Percentiles rank a stretch among this genome's conserved stretches.
Evolutionary conservation across 2,329 filamentous ascomycete species (phyloP).

Genomic region (Apiospora hydei): DNA sequence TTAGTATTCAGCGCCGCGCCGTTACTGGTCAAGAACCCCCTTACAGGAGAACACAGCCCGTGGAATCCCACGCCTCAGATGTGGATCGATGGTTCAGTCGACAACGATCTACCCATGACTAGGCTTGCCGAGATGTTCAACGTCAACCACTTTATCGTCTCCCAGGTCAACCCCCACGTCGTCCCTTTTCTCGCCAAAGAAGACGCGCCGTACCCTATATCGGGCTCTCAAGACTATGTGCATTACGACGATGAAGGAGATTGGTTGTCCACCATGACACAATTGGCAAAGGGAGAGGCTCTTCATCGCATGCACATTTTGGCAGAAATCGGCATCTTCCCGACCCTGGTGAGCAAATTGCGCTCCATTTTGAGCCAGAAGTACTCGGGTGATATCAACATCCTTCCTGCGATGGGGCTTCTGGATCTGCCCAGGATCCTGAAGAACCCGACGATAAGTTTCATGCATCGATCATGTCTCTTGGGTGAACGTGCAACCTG

Average conservation of each 20-base stretch:
- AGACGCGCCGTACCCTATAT: constrained; percentile 59
- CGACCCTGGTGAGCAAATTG: constrained; percentile 79
- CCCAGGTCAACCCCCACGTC: constrained; percentile 94
- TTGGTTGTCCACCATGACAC: constrained; percentile 73
- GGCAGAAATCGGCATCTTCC: constrained; percentile 80
- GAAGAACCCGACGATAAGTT: constrained; percentile 83
- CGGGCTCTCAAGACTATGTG: constrained; percentile 32
- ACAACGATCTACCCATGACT: constrained; percentile 92
- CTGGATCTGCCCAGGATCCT: constrained; percentile 79
- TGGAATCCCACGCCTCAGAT: constrained; percentile 88
- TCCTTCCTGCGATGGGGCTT: constrained; percentile 80
- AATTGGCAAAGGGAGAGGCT: constrained; percentile 79
- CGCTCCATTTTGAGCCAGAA: constrained; percentile 86
- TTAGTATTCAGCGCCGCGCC: constrained; percentile 82
- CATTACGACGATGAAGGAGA: constrained; percentile 51
- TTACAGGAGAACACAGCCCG: constrained; percentile 73
- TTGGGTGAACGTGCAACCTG: constrained; percentile 87
- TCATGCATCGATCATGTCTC: constrained; percentile 81
- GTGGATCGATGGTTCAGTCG: constrained; percentile 95
- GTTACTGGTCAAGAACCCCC: constrained; percentile 83
- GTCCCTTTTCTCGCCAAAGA: constrained; percentile 84
- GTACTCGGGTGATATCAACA: constrained; percentile 95
- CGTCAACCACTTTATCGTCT: constrained; percentile 97
- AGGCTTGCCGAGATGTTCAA: constrained; percentile 95
- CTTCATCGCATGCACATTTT: constrained; percentile 83